phyloP scores from a whole-genome alignment of 164 flowering plant genomes.

The Akebia trifoliata region DNA sequence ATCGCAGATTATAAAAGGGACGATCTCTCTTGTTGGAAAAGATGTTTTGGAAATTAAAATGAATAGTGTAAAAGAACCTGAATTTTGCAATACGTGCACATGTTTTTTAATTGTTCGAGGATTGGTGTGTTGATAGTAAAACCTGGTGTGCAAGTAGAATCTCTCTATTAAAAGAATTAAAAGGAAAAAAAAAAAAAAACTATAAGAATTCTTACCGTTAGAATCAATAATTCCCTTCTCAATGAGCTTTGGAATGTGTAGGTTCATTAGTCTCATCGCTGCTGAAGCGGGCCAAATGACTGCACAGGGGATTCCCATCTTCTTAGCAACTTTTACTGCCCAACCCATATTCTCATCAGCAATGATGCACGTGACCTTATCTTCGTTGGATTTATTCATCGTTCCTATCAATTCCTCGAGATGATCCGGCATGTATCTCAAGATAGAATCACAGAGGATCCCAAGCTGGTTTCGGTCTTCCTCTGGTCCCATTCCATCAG shows the following conservation, averaged over 20 bases:
- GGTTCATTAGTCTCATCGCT: slow-evolving; percentile 10
- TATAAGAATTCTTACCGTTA: no score
- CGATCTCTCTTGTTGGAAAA: no score
- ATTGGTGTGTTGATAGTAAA: no score
- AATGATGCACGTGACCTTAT: slow-evolving; percentile 23
- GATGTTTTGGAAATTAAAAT: no score
- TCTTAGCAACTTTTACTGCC: slow-evolving; percentile 28
- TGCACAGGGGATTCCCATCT: slow-evolving; percentile 25
- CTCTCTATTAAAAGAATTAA: no score
- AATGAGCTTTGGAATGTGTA: slow-evolving; percentile 27
- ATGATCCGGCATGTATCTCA: slow-evolving; percentile 20
- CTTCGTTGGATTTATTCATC: slow-evolving; percentile 12
- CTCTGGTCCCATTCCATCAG: slow-evolving; percentile 30
- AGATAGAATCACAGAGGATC: slow-evolving; percentile 11
- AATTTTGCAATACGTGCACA: no score
- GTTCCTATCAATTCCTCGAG: slow-evolving; percentile 25
- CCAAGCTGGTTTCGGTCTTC: slow-evolving; percentile 25
- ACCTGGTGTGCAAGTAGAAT: no score
- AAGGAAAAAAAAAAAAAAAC: no score
- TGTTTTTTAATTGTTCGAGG: no score
- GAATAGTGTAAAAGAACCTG: no score
- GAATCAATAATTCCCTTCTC: slow-evolving; percentile 22
- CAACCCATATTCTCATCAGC: slow-evolving; percentile 33
- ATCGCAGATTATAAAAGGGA: no score
- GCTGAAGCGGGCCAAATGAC: slow-evolving; percentile 37